Evolutionary conservation across 306 rosid genomes (phyloP).

Genomic region (Medicago truncatula): DNA sequence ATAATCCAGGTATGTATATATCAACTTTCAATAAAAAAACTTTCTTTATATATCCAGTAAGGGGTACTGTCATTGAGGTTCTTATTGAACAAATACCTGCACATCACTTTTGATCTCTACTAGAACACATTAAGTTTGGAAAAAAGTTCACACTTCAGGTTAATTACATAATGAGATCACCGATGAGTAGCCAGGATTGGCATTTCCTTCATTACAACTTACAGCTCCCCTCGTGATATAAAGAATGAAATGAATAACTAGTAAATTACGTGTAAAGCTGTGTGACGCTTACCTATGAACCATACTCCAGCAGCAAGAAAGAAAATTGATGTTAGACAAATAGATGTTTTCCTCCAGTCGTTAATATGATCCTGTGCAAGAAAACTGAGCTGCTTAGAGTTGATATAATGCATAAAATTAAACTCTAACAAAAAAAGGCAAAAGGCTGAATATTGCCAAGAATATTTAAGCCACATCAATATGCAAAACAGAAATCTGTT

Average conservation of each 20-base stretch:
- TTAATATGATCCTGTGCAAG: conserved; percentile 64
- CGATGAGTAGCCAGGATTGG: conserved; percentile 20
- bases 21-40: conserved; percentile 26
- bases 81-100: conserved; percentile 7
- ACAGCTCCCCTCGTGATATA: not conserved
- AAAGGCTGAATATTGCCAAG: conserved; percentile 3
- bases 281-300: conserved; percentile 70
- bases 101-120: conserved; percentile 16
- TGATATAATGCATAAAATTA: conserved; percentile 30
- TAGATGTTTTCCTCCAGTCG: conserved; percentile 77
- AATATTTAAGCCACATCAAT: conserved; percentile 30
- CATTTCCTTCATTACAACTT: conserved; percentile 24
- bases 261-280: conserved; percentile 20
- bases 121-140: conserved; percentile 13
- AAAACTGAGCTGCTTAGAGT: conserved; percentile 38
- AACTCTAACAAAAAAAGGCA: conserved; percentile 17
- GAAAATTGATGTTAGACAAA: conserved; percentile 69
- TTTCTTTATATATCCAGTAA: not conserved
- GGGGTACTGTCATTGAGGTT: conserved; percentile 7
- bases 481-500: conserved; percentile 15
- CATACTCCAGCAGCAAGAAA: conserved; percentile 80
- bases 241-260: not conserved
- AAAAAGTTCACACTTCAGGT: conserved; percentile 8
- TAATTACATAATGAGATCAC: conserved; percentile 14
- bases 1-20: not conserved